Percentiles rank a stretch among this genome's conserved stretches.
Conservation (phyloP, 2,329 filamentous ascomycete species). For the Paraphaeosphaeria sporulosa region DNA sequence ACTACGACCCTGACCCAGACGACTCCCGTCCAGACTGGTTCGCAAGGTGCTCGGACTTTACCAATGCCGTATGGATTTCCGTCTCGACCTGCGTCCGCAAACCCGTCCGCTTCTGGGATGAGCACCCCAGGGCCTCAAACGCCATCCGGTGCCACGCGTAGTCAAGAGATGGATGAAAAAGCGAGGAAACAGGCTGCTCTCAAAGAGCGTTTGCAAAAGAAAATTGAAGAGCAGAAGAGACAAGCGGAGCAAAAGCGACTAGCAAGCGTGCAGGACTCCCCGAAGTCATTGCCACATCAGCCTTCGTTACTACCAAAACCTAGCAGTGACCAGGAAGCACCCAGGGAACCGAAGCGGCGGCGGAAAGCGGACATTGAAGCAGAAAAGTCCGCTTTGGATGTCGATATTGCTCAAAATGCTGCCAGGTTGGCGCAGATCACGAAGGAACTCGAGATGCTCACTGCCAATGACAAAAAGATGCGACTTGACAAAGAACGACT, state of each 20-base stretch:
- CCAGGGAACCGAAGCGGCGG: conserved; percentile 43
- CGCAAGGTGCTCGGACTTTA: conserved; percentile 20
- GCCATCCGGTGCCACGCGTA: conserved; percentile 45
- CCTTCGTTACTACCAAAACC: not conserved
- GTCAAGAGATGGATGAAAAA: conserved; percentile 56
- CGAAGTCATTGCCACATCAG: not conserved
- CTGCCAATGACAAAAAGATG: conserved; percentile 48
- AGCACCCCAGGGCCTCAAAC: conserved; percentile 48
- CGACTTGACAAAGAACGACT: conserved; percentile 53
- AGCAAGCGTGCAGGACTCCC: conserved; percentile 6
- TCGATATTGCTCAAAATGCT: conserved; percentile 51
- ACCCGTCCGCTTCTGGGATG: conserved; percentile 33
- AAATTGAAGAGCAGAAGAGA: conserved; percentile 30
- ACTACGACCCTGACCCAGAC: conserved; percentile 13
- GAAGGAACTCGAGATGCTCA: conserved; percentile 55
- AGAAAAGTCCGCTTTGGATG: conserved; percentile 55
- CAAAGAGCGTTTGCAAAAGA: conserved; percentile 58
- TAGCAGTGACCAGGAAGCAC: conserved; percentile 30
- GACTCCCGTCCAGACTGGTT: not conserved
- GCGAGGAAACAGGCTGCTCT: conserved; percentile 19
- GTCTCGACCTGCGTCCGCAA: conserved; percentile 32
- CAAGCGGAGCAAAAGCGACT: conserved; percentile 2
- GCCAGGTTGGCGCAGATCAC: conserved; percentile 51
- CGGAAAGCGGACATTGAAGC: conserved; percentile 59
- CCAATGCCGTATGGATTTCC: conserved; percentile 33